phyloP scores from a whole-genome alignment of 192 early-diverging fungal species.

The Spizellomyces sp. region DNA sequence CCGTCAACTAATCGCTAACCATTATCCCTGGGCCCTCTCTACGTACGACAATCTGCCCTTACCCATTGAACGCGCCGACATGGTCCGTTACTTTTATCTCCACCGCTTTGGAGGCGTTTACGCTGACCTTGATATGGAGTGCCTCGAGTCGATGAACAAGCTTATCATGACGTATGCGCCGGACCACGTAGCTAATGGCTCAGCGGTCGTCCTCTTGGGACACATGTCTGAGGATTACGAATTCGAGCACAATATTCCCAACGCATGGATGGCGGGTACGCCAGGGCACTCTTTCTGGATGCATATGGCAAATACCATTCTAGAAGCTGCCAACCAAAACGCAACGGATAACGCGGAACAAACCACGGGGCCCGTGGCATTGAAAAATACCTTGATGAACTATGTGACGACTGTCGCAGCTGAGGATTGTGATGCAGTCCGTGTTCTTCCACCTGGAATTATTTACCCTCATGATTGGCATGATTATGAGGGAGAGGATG shows the following conservation, averaged over 20 bases:
- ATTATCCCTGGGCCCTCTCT: slow-evolving; percentile 44
- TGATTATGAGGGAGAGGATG: background rate
- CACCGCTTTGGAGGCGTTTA: slow-evolving; percentile 44
- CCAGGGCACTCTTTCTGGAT: slow-evolving; percentile 47
- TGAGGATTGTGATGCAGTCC: background rate
- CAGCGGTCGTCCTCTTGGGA: background rate
- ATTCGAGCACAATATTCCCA: slow-evolving; percentile 36
- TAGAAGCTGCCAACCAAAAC: background rate
- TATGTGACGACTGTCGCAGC: background rate
- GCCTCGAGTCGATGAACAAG: slow-evolving; percentile 28
- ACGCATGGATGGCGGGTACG: slow-evolving; percentile 44
- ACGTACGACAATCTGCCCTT: slow-evolving; percentile 31
- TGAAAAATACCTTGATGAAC: slow-evolving; percentile 10
- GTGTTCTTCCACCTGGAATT: background rate
- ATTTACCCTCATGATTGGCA: slow-evolving; percentile 31
- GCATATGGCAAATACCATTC: slow-evolving; percentile 16
- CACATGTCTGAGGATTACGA: slow-evolving; percentile 12
- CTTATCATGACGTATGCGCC: background rate
- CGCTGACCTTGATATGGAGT: slow-evolving; percentile 41
- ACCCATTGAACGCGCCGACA: slow-evolving; percentile 42
- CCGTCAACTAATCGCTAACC: slow-evolving; percentile 14
- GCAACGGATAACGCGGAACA: slow-evolving; percentile 18
- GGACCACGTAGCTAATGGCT: background rate
- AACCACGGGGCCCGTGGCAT: slow-evolving; percentile 34
- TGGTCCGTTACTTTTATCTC: slow-evolving; percentile 38